Evolutionary conservation across 805 yeast species (phyloP).

Genomic region (Wickerhamomyces bisporus): DNA sequence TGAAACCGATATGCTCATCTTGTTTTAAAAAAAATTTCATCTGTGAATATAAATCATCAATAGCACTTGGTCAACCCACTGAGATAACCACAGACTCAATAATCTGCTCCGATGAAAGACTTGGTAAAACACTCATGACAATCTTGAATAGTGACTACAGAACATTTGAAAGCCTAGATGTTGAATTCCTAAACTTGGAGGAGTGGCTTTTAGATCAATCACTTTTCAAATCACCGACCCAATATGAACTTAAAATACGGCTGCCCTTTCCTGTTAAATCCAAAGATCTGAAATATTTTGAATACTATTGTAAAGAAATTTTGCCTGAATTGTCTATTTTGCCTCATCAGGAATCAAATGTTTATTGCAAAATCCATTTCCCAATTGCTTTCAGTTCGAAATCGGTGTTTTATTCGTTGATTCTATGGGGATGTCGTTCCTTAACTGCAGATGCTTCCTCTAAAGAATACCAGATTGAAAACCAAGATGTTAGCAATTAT

Average conservation of each 20-base stretch:
- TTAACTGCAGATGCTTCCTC: conserved; percentile 6
- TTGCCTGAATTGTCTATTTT: conserved; percentile 36
- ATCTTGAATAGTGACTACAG: background rate
- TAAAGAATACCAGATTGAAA: conserved; percentile 10
- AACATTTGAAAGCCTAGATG: too few relatives aligned
- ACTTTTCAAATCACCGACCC: conserved; percentile 7
- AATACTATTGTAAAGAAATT: conserved; percentile 39
- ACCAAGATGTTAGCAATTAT: conserved; percentile 13
- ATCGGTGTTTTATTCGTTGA: conserved; percentile 38
- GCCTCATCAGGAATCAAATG: conserved; percentile 39
- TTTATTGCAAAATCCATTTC: conserved; percentile 39
- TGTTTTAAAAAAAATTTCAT: conserved; percentile 28
- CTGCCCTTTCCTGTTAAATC: conserved; percentile 29
- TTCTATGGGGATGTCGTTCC: conserved; percentile 48
- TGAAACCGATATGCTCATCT: conserved; percentile 40
- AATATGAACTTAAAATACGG: conserved; percentile 21
- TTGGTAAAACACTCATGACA: conserved; percentile 8
- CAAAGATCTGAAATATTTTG: conserved; percentile 33
- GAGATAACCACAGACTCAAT: conserved; percentile 5
- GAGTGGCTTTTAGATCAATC: too few relatives aligned
- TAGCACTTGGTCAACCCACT: conserved; percentile 1
- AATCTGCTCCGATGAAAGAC: conserved; percentile 4
- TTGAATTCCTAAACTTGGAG: too few relatives aligned
- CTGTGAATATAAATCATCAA: conserved; percentile 26
- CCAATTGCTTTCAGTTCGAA: conserved; percentile 39